phyloP scores from a whole-genome alignment of 2,329 filamentous ascomycete species.

The Whalleya microplaca region DNA sequence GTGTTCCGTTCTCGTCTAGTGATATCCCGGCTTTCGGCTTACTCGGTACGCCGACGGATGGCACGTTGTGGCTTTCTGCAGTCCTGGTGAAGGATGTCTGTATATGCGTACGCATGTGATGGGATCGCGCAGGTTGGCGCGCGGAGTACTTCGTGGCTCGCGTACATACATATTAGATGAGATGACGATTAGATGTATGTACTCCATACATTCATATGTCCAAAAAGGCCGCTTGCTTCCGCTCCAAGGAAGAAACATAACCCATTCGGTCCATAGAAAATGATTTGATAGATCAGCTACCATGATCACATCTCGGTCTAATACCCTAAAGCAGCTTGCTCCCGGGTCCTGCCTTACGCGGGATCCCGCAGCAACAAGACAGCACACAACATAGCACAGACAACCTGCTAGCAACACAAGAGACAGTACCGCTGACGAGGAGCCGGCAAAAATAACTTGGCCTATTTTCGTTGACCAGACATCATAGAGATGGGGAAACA shows the following conservation, averaged over 20 bases:
- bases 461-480: constrained; percentile 11
- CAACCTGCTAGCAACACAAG: constrained; percentile 1
- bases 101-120: constrained; percentile 1
- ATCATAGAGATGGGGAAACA: constrained; percentile 11
- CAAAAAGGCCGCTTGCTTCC: constrained; percentile 4
- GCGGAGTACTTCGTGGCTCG: constrained; percentile 3
- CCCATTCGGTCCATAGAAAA: background rate
- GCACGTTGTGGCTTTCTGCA: constrained; percentile 16
- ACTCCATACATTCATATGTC: constrained; percentile 1
- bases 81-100: constrained; percentile 13
- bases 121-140: constrained; percentile 9
- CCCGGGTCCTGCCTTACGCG: constrained; percentile 9
- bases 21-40: constrained; percentile 26
- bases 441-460: background rate
- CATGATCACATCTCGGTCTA: constrained; percentile 3
- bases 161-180: constrained; percentile 9
- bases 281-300: background rate
- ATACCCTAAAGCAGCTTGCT: constrained; percentile 1
- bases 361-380: constrained; percentile 13
- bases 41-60: constrained; percentile 11
- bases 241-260: background rate
- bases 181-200: constrained; percentile 13
- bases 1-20: constrained; percentile 23
- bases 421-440: constrained; percentile 3
- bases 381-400: constrained; percentile 17